Percentiles rank a stretch among this genome's conserved stretches.
Evolutionary conservation across 345 rosid genomes (phyloP).

Genomic region (Camelina laxa): DNA sequence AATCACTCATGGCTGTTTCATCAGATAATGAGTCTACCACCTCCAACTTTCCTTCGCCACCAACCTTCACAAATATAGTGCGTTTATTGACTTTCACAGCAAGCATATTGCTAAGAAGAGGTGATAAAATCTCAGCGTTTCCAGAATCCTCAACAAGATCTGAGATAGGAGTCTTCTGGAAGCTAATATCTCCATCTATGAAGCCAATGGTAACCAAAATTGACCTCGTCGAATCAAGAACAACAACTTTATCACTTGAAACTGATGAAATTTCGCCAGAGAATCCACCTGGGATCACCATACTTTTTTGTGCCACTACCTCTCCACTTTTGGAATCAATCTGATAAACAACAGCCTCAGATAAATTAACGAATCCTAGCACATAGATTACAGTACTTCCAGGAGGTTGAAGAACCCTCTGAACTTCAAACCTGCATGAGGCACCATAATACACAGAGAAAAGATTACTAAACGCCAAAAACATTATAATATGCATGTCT

Average conservation of each 20-base stretch:
- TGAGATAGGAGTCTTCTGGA: conserved; percentile 60
- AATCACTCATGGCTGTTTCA: conserved; percentile 76
- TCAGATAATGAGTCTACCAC: conserved; percentile 61
- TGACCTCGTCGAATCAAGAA: conserved; percentile 69
- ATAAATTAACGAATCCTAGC: conserved; percentile 70
- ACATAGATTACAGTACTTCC: conserved; percentile 57
- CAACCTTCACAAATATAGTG: conserved; percentile 59
- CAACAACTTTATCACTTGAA: conserved; percentile 68
- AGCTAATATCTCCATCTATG: conserved; percentile 57
- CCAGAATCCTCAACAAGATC: conserved; percentile 63
- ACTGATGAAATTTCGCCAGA: conserved; percentile 64
- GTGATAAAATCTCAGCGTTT: conserved; percentile 58
- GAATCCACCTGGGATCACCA: conserved; percentile 70
- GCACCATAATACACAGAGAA: conserved; percentile 15
- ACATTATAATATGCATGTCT: conserved; percentile 18
- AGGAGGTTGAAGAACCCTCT: conserved; percentile 66
- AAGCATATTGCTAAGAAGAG: conserved; percentile 62
- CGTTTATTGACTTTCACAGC: conserved; percentile 53
- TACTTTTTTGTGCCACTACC: conserved; percentile 63
- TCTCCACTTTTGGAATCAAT: conserved; percentile 77
- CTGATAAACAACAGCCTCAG: conserved; percentile 65
- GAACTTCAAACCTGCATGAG: conserved; percentile 74
- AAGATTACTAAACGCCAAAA: conserved; percentile 15
- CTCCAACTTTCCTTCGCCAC: conserved; percentile 66
- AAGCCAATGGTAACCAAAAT: conserved; percentile 61